A percentile compares a stretch with the other conserved stretches of the same genome.
Evolutionary conservation across 2,329 filamentous ascomycete genomes (phyloP).

Genomic region (Fusarium begoniae): DNA sequence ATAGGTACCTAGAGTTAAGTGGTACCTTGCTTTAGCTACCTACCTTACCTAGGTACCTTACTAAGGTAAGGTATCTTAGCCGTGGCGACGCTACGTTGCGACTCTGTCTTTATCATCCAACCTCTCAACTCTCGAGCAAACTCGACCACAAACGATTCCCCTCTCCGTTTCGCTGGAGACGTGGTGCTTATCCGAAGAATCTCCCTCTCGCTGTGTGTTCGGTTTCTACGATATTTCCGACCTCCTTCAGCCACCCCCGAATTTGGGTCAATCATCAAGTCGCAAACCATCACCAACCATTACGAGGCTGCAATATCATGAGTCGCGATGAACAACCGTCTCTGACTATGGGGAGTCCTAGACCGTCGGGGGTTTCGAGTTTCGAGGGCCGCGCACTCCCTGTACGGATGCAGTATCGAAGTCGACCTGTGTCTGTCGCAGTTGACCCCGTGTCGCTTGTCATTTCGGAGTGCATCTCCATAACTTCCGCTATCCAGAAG

Average conservation of each 20-base stretch:
- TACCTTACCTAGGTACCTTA: not conserved
- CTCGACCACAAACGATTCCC: slow-evolving; percentile 3
- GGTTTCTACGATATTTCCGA: slow-evolving; percentile 1
- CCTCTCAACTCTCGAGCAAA: slow-evolving; percentile 23
- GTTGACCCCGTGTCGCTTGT: slow-evolving; percentile 92
- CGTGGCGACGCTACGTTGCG: slow-evolving; percentile 21
- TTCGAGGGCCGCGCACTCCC: slow-evolving; percentile 42
- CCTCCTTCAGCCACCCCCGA: not conserved
- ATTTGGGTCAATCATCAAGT: slow-evolving; percentile 10
- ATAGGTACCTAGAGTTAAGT: not conserved
- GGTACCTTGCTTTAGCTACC: slow-evolving; percentile 29
- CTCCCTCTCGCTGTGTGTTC: not conserved
- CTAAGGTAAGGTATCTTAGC: not conserved
- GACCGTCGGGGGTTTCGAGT: slow-evolving; percentile 29
- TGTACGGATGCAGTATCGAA: slow-evolving; percentile 67
- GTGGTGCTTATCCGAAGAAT: slow-evolving; percentile 19
- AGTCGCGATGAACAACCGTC: slow-evolving; percentile 44
- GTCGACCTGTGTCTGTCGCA: slow-evolving; percentile 76
- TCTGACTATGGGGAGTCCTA: slow-evolving; percentile 41
- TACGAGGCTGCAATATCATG: slow-evolving; percentile 43
- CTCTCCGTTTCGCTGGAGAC: slow-evolving; percentile 17
- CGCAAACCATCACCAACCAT: slow-evolving; percentile 24
- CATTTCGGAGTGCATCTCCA: slow-evolving; percentile 98
- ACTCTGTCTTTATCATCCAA: slow-evolving; percentile 32
- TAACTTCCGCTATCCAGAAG: slow-evolving; percentile 98